phyloP scores from a whole-genome alignment of 2,329 filamentous ascomycete genomes.

The Epichloe hybrida region DNA sequence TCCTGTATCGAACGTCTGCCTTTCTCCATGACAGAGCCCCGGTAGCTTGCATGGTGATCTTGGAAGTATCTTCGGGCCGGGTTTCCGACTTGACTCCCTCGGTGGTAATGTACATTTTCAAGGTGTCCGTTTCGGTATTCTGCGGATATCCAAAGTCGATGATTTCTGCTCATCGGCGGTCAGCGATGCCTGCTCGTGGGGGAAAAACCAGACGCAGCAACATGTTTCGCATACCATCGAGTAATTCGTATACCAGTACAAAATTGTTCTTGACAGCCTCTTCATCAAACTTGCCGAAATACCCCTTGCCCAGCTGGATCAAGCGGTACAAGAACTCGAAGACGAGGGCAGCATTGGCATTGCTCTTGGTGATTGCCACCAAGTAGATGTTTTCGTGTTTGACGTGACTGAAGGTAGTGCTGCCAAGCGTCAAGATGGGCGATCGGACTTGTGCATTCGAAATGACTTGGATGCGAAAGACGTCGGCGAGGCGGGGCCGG shows the following conservation, averaged over 20 bases:
- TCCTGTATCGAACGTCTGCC: constrained; percentile 95
- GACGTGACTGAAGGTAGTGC: constrained; percentile 98
- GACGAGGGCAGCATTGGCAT: constrained; percentile 93
- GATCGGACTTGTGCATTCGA: constrained; percentile 96
- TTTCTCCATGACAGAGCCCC: constrained; percentile 94
- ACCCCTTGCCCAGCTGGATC: constrained; percentile 79
- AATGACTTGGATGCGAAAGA: constrained; percentile 99
- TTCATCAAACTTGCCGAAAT: constrained; percentile 98
- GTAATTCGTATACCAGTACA: constrained; percentile 90
- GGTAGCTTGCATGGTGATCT: constrained; percentile 98
- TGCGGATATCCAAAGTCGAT: constrained; percentile 98
- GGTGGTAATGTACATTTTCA: constrained; percentile 99
- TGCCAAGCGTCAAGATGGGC: constrained; percentile 90
- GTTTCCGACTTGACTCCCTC: constrained; percentile 92
- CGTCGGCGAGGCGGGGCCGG: constrained; percentile 89
- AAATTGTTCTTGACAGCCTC: constrained; percentile 99
- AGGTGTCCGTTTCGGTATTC: constrained; percentile 94
- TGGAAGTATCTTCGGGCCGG: constrained; percentile 80
- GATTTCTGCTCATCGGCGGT: constrained; percentile 52
- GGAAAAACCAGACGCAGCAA: background rate
- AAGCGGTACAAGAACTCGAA: constrained; percentile 96
- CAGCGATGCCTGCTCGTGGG: background rate
- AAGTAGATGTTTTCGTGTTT: constrained; percentile 99
- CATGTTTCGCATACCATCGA: constrained; percentile 53
- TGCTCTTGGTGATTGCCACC: constrained; percentile 95